Conservation (phyloP, 345 rosid genomes). For the Turnera subulata region DNA sequence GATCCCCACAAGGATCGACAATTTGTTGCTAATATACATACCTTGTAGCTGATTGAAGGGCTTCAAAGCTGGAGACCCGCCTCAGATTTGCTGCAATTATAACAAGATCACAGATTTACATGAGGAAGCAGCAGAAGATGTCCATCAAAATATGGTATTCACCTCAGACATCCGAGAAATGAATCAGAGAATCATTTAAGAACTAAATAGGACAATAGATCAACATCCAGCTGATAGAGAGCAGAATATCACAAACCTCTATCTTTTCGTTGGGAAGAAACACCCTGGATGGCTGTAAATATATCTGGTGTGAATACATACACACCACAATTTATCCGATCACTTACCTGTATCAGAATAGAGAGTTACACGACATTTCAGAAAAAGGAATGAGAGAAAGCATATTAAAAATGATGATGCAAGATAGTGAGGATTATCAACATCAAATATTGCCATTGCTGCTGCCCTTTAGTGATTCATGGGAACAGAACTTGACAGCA, state of each 20-base stretch:
- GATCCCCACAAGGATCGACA: too few species aligned
- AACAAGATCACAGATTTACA: slow-evolving; percentile 4
- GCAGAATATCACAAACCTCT: slow-evolving; percentile 19
- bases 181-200: too few species aligned
- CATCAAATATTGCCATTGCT: background rate
- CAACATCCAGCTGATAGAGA: too few species aligned
- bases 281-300: slow-evolving; percentile 27
- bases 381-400: background rate
- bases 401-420: background rate
- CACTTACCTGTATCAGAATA: slow-evolving; percentile 22
- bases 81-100: slow-evolving; percentile 59
- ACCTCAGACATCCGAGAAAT: too few species aligned
- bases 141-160: background rate
- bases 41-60: slow-evolving; percentile 83
- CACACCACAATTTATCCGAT: slow-evolving; percentile 31
- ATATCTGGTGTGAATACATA: slow-evolving; percentile 29
- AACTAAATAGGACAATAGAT: too few species aligned
- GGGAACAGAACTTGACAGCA: background rate
- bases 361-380: background rate
- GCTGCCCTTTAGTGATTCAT: too few species aligned
- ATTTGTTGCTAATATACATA: slow-evolving; percentile 10
- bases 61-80: slow-evolving; percentile 91
- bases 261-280: slow-evolving; percentile 26
- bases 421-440: background rate
- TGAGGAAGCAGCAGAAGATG: background rate